These are phyloP conservation scores for Durusdinium trenchii DNA, from an alignment of 73 alveolate genomes.

Conservation along the genomic window DNA sequence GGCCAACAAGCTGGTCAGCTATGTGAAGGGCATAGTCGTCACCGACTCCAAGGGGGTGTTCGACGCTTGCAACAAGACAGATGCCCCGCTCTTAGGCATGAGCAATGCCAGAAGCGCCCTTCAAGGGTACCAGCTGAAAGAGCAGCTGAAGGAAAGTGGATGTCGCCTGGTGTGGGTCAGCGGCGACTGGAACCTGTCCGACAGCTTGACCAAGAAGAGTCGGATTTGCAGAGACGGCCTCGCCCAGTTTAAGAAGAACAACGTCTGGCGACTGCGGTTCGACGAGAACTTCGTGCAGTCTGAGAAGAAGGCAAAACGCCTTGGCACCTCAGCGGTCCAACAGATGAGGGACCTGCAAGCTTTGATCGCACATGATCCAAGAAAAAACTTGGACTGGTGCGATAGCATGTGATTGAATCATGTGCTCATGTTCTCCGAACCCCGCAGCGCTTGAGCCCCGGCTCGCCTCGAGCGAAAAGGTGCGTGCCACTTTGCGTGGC, in stretches of 20 bases:
- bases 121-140: background rate
- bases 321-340: background rate
- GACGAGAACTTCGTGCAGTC: background rate
- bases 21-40: background rate
- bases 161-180: background rate
- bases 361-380: constrained; percentile 15
- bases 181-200: background rate
- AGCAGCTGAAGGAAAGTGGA: background rate
- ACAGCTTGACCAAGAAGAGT: background rate
- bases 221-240: background rate
- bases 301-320: background rate
- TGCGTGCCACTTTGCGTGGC: too few species aligned
- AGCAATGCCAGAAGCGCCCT: background rate
- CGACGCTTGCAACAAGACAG: background rate
- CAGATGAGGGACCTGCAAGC: background rate
- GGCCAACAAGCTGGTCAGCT: background rate
- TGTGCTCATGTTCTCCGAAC: too few species aligned
- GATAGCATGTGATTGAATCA: background rate
- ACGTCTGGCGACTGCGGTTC: background rate
- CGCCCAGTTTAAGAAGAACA: background rate
- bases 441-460: too few species aligned
- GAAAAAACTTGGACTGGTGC: constrained; percentile 26
- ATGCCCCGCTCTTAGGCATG: background rate
- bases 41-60: background rate
- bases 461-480: too few species aligned